Evolutionary conservation across 2,329 filamentous ascomycete species (phyloP).

Genomic region (Endoconidiophora laricicola): DNA sequence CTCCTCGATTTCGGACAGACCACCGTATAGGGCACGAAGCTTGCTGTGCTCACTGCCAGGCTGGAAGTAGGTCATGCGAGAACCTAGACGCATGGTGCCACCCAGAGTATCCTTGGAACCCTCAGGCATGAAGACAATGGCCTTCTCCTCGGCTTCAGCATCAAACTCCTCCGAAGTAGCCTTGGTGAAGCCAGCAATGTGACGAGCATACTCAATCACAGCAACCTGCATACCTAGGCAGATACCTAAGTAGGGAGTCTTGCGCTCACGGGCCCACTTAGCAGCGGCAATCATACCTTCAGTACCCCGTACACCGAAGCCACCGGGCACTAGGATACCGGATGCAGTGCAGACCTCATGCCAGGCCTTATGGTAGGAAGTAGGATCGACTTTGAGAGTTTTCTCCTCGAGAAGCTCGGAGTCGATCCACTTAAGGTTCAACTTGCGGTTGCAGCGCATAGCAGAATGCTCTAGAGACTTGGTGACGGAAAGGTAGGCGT

Average conservation of each 20-base stretch:
- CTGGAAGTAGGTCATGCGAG: constrained; percentile 61
- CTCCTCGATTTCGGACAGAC: constrained; percentile 41
- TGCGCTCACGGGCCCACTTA: constrained; percentile 73
- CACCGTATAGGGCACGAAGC: constrained; percentile 58
- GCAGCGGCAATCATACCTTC: constrained; percentile 81
- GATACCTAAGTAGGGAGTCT: constrained; percentile 71
- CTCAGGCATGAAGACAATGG: constrained; percentile 89
- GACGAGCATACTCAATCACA: constrained; percentile 73
- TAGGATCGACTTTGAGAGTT: constrained; percentile 43
- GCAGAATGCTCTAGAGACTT: constrained; percentile 84
- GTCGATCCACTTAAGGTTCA: constrained; percentile 74
- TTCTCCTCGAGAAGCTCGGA: constrained; percentile 63
- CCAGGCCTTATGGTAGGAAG: constrained; percentile 75
- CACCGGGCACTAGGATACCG: constrained; percentile 51
- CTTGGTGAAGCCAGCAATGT: constrained; percentile 46
- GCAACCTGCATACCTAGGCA: constrained; percentile 89
- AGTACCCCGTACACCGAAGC: constrained; percentile 66
- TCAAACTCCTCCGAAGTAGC: constrained; percentile 41
- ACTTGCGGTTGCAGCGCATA: constrained; percentile 67
- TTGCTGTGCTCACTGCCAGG: constrained; percentile 59
- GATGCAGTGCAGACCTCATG: constrained; percentile 54
- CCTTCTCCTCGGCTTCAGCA: constrained; percentile 42
- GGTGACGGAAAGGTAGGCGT: constrained; percentile 69
- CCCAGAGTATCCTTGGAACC: constrained; percentile 38
- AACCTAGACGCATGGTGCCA: constrained; percentile 74